Conservation (phyloP, 441 rosid genomes). For the Pelargonium citronellum region DNA sequence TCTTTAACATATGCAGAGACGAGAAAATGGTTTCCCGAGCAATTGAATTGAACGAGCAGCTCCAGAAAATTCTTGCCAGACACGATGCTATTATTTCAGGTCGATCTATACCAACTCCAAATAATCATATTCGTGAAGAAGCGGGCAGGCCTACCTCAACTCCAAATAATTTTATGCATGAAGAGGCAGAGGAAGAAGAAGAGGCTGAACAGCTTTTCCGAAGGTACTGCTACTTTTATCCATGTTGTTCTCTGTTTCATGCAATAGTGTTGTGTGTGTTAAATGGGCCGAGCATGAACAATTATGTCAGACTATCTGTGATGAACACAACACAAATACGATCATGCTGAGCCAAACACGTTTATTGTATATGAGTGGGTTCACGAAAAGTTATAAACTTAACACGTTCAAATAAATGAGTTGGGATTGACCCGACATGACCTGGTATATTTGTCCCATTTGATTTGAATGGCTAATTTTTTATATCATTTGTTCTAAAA, state of each 20-base stretch:
- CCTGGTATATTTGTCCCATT: too few species aligned
- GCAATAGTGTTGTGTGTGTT: background rate
- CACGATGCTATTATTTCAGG: conserved; percentile 70
- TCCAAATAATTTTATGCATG: conserved; percentile 37
- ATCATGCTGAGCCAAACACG: too few species aligned
- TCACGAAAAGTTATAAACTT: too few species aligned
- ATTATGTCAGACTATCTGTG: background rate
- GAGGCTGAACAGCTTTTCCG: conserved; percentile 87
- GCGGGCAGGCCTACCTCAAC: conserved; percentile 31
- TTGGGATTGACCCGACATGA: too few species aligned
- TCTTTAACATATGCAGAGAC: conserved; percentile 45
- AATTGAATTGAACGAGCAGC: conserved; percentile 84
- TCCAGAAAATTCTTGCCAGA: conserved; percentile 68
- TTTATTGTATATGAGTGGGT: too few species aligned
- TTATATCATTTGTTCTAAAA: too few species aligned
- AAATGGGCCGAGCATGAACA: background rate
- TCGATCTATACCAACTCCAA: conserved; percentile 26
- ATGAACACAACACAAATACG: too few species aligned
- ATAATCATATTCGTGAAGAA: background rate
- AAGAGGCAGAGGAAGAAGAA: conserved; percentile 59
- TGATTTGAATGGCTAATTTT: too few species aligned
- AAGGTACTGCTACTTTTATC: conserved; percentile 40
- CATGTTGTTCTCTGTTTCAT: background rate
- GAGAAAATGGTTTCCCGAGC: conserved; percentile 79
- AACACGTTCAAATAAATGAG: too few species aligned